phyloP scores from a whole-genome alignment of 106 monocot species.

The Apostasia shenzhenica region DNA sequence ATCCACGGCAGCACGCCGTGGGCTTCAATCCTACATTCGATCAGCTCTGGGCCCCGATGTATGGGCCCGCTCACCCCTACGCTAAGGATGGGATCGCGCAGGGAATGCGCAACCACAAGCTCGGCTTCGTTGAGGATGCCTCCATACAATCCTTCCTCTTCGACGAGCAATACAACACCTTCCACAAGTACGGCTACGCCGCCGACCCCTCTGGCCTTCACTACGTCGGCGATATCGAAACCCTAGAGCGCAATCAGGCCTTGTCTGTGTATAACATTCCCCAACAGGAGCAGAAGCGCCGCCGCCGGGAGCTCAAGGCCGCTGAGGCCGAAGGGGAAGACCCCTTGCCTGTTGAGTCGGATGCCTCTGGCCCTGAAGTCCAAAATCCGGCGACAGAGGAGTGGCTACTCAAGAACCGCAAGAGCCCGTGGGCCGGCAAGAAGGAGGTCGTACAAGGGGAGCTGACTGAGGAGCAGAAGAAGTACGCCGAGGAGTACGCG shows the following conservation, averaged over 20 bases:
- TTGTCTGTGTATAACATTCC: conserved; percentile 90
- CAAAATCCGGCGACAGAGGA: conserved; percentile 75
- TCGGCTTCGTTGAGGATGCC: conserved; percentile 94
- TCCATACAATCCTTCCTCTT: conserved; percentile 92
- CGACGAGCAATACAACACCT: conserved; percentile 98
- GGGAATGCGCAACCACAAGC: conserved; percentile 96
- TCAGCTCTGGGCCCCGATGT: conserved; percentile 92
- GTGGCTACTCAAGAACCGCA: conserved; percentile 75
- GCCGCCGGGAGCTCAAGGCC: conserved; percentile 38
- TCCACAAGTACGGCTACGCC: conserved; percentile 89
- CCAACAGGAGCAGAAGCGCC: conserved; percentile 91
- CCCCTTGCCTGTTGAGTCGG: background rate
- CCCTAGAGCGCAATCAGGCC: conserved; percentile 34
- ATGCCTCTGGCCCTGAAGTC: conserved; percentile 2
- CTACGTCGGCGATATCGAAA: conserved; percentile 59
- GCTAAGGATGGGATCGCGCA: conserved; percentile 71
- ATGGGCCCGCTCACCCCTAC: conserved; percentile 78
- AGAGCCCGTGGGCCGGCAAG: conserved; percentile 87
- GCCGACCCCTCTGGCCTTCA: conserved; percentile 82
- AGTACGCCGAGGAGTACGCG: conserved; percentile 91
- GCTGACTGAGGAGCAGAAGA: conserved; percentile 95
- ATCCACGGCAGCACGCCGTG: conserved; percentile 66
- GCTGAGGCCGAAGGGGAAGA: background rate
- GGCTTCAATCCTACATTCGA: conserved; percentile 91
- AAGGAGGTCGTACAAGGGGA: conserved; percentile 56